A percentile compares a stretch with the other conserved stretches of the same genome.
Evolutionary conservation across 2,329 filamentous ascomycete species (phyloP).

Genomic region (Exutisphaerella laricina): DNA sequence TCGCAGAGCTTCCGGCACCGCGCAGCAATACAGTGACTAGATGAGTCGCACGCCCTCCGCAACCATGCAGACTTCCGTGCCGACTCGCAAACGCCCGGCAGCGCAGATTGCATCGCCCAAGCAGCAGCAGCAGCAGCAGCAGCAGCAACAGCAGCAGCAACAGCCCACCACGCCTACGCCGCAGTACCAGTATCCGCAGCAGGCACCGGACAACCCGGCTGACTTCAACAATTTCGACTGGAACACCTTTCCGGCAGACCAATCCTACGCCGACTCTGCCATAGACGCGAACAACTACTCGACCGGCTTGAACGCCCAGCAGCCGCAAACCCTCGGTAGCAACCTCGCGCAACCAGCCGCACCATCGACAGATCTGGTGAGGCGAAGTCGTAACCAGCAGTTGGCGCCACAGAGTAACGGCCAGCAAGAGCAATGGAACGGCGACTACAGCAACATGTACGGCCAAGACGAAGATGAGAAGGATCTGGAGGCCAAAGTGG

Average conservation of each 20-base stretch:
- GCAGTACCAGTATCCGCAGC: slow-evolving; percentile 38
- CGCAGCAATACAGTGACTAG: background rate
- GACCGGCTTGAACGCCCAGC: slow-evolving; percentile 25
- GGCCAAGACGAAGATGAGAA: slow-evolving; percentile 67
- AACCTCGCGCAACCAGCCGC: slow-evolving; percentile 16
- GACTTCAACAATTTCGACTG: slow-evolving; percentile 31
- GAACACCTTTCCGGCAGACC: slow-evolving; percentile 28
- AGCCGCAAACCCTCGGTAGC: slow-evolving; percentile 22
- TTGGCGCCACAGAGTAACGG: slow-evolving; percentile 34
- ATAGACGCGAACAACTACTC: slow-evolving; percentile 34
- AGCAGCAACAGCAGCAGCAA: slow-evolving; percentile 42
- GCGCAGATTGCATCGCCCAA: slow-evolving; percentile 66
- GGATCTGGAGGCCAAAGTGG: slow-evolving; percentile 70
- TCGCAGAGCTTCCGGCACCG: background rate
- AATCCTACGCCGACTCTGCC: slow-evolving; percentile 33
- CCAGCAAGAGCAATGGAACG: slow-evolving; percentile 38
- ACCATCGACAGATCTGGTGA: slow-evolving; percentile 41
- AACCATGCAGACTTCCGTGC: slow-evolving; percentile 20
- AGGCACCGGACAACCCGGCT: slow-evolving; percentile 42
- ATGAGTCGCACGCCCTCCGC: background rate
- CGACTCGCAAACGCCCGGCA: slow-evolving; percentile 60
- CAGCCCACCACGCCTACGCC: slow-evolving; percentile 36
- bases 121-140: slow-evolving; percentile 47
- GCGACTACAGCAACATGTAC: slow-evolving; percentile 33
- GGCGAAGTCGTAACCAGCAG: slow-evolving; percentile 44